Conservation (phyloP, 2,329 filamentous ascomycete genomes). For the Hyphodiscus sp. region DNA sequence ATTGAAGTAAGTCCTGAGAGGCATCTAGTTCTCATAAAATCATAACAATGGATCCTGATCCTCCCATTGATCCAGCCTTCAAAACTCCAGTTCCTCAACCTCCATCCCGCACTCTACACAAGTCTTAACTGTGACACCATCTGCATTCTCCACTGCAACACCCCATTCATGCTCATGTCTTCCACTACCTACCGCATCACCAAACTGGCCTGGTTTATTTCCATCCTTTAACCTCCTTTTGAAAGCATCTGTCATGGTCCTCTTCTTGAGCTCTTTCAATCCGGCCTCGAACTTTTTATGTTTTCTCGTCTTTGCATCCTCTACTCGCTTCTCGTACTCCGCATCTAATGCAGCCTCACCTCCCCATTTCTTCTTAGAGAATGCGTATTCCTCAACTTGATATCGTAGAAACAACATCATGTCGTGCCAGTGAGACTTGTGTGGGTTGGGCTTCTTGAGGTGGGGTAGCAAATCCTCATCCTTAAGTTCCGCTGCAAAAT, state of each 20-base stretch:
- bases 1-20: not conserved
- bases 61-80: not conserved
- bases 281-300: slow-evolving; percentile 90
- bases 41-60: not conserved
- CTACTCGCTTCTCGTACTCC: slow-evolving; percentile 75
- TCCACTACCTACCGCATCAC: slow-evolving; percentile 63
- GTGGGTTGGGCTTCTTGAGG: slow-evolving; percentile 83
- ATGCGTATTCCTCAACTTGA: slow-evolving; percentile 91
- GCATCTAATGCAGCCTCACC: slow-evolving; percentile 77
- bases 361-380: slow-evolving; percentile 78
- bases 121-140: slow-evolving; percentile 74
- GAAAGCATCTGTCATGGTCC: slow-evolving; percentile 86
- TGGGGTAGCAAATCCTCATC: slow-evolving; percentile 83
- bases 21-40: not conserved
- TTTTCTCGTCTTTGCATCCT: slow-evolving; percentile 76
- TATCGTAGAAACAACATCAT: slow-evolving; percentile 97
- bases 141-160: slow-evolving; percentile 58
- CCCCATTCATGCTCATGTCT: slow-evolving; percentile 90
- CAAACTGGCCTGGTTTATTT: slow-evolving; percentile 53
- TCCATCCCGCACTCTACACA: slow-evolving; percentile 73
- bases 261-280: slow-evolving; percentile 83
- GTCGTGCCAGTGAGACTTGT: slow-evolving; percentile 93
- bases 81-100: slow-evolving; percentile 57
- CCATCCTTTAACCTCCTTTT: slow-evolving; percentile 59
- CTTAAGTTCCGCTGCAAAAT: slow-evolving; percentile 68